A percentile compares a stretch with the other conserved stretches of the same genome.
Evolutionary conservation across 768 basidiomycete genomes (phyloP).

Genomic region (Termitomyces sp.): DNA sequence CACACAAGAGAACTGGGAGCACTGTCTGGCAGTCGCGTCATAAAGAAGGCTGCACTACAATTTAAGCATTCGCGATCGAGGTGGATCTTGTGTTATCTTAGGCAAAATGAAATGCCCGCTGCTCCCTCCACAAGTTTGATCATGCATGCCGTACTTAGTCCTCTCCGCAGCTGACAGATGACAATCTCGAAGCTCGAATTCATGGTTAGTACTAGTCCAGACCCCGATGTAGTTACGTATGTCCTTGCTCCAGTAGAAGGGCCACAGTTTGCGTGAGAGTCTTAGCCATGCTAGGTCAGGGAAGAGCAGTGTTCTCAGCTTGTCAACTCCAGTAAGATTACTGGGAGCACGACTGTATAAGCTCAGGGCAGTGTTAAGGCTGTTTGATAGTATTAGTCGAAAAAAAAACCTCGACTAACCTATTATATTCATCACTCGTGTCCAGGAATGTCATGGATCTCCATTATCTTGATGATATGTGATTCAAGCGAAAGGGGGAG

Average conservation of each 20-base stretch:
- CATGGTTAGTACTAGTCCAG: not conserved
- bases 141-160: not conserved
- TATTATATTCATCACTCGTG: not conserved
- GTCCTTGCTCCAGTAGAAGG: not conserved
- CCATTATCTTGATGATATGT: too few species aligned
- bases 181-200: not conserved
- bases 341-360: not conserved
- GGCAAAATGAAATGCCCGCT: not conserved
- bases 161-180: not conserved
- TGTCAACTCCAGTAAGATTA: not conserved
- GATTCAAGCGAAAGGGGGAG: not conserved
- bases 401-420: not conserved
- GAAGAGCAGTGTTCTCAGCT: not conserved
- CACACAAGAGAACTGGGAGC: not conserved
- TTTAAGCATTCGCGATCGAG: not conserved
- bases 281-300: not conserved
- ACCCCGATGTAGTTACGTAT: not conserved
- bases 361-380: not conserved
- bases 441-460: too few species aligned
- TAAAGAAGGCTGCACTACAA: not conserved
- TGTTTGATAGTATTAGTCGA: not conserved
- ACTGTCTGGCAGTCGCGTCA: not conserved
- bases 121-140: not conserved
- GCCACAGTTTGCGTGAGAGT: not conserved
- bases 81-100: not conserved